Conservation (phyloP, 306 rosid species). For the Glycine tomentella region DNA sequence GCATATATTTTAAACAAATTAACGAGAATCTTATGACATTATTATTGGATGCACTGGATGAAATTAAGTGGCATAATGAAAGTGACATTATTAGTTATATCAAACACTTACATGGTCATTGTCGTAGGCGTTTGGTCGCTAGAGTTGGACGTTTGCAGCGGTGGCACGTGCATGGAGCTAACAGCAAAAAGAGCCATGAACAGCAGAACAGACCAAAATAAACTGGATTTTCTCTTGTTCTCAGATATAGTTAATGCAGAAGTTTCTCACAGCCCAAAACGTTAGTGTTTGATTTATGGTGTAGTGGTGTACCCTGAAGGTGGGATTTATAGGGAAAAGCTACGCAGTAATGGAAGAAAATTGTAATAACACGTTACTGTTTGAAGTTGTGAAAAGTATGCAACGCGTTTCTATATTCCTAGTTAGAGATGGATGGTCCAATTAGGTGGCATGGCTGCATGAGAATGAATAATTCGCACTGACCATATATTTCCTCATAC, state of each 20-base stretch:
- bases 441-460: neutral
- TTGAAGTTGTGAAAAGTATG: neutral
- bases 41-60: too few relatives aligned
- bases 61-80: too few relatives aligned
- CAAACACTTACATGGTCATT: neutral
- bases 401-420: neutral
- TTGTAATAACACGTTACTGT: neutral
- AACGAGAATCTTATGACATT: too few relatives aligned
- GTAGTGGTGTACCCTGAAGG: neutral
- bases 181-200: conserved; percentile 16
- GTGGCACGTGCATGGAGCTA: conserved; percentile 10
- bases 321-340: neutral
- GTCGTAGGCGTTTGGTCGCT: neutral
- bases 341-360: neutral
- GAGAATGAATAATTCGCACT: neutral
- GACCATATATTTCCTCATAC: neutral
- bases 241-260: neutral
- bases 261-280: neutral
- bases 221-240: neutral
- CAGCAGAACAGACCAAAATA: neutral
- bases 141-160: neutral
- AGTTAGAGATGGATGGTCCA: neutral
- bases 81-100: too few relatives aligned
- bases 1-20: too few relatives aligned
- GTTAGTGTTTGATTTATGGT: neutral